phyloP scores from a whole-genome alignment of 352 stramenopile genomes.

The Pythium dissotocum region DNA sequence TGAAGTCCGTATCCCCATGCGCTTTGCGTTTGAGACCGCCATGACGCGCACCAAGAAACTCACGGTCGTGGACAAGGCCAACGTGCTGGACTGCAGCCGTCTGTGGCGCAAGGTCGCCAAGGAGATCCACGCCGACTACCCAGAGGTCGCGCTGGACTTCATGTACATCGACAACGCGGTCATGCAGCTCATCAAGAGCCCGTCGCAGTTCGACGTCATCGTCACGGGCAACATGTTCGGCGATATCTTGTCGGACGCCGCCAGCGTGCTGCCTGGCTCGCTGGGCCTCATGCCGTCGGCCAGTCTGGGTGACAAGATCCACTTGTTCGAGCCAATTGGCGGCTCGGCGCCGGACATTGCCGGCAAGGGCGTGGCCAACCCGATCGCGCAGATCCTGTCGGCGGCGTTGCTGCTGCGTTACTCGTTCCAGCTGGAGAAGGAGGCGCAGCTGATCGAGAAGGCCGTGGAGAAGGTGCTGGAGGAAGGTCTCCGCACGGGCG shows the following conservation, averaged over 20 bases:
- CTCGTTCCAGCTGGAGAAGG: conserved; percentile 81
- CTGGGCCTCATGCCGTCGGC: conserved; percentile 99
- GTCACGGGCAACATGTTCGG: conserved; percentile 99
- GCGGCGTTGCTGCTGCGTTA: conserved; percentile 97
- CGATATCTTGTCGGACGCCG: conserved; percentile 98
- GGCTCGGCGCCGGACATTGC: conserved; percentile 98
- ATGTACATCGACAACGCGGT: conserved; percentile 99
- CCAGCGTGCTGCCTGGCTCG: conserved; percentile 96
- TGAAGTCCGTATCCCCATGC: conserved; percentile 88
- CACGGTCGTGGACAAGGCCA: conserved; percentile 99
- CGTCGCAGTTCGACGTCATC: conserved; percentile 99
- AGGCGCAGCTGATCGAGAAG: conserved; percentile 79
- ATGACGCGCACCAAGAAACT: conserved; percentile 91
- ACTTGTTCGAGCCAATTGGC: conserved; percentile 98
- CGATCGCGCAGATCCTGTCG: conserved; percentile 97
- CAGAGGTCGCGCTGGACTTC: conserved; percentile 94
- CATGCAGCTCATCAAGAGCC: conserved; percentile 98
- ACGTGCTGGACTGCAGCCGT: conserved; percentile 96
- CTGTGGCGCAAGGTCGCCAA: conserved; percentile 93
- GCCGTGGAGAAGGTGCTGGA: conserved; percentile 85
- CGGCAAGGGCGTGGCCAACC: conserved; percentile 96
- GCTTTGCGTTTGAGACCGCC: conserved; percentile 85
- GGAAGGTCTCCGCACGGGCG: conserved; percentile 82
- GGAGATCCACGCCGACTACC: conserved; percentile 89
- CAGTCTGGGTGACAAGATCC: conserved; percentile 88